These are phyloP conservation scores for Endoconidiophora polonica DNA, from an alignment of 2,329 filamentous ascomycete species.

Conservation along the genomic window DNA sequence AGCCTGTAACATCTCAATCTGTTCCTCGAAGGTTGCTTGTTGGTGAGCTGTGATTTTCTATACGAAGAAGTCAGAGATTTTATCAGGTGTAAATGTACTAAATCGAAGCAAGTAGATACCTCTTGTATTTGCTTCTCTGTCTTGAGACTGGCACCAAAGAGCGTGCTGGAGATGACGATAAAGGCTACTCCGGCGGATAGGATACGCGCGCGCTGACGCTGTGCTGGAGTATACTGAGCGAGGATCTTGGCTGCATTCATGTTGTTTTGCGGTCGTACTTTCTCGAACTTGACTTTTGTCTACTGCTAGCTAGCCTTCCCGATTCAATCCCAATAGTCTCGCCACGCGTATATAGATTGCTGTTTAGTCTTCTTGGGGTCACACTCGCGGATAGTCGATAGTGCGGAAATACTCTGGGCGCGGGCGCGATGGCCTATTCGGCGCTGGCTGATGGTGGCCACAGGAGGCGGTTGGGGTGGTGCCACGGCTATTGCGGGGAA, in stretches of 20 bases:
- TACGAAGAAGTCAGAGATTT: neutral
- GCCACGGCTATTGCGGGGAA: neutral
- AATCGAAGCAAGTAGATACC: conserved; percentile 18
- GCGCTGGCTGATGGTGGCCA: too few species aligned
- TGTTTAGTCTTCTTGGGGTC: neutral
- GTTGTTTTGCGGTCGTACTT: neutral
- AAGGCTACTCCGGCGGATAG: conserved; percentile 29
- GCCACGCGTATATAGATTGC: conserved; percentile 5
- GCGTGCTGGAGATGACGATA: conserved; percentile 29
- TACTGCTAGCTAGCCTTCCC: neutral
- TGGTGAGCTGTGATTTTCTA: conserved; percentile 18
- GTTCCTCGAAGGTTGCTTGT: conserved; percentile 24
- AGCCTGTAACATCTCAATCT: conserved; percentile 28
- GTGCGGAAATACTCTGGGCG: neutral
- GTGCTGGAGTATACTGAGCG: neutral
- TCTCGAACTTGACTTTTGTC: neutral
- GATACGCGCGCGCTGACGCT: conserved; percentile 14
- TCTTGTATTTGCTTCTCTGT: conserved; percentile 29
- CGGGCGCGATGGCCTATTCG: neutral
- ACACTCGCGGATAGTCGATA: neutral
- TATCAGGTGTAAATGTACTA: neutral
- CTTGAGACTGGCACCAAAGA: conserved; percentile 34
- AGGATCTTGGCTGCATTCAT: neutral
- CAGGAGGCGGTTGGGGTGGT: neutral
- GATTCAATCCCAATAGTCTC: conserved; percentile 9